Base-by-base conservation (phyloP, 768 basidiomycete genomes). In the Lyophyllum decastes region DNA sequence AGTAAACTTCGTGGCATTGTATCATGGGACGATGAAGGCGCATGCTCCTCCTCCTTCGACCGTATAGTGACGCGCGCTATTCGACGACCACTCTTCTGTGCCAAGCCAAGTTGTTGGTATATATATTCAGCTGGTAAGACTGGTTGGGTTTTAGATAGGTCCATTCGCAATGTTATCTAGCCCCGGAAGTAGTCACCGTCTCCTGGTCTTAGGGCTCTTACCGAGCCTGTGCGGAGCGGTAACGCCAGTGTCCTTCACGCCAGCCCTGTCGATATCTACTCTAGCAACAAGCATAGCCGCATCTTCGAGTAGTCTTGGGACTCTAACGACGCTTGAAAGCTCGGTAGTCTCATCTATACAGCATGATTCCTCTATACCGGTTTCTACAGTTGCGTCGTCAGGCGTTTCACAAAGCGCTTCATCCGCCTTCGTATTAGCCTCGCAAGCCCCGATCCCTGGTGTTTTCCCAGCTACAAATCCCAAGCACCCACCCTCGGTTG, bases 401-500 rank as follows among this genome's bases (percentile, higher is more conserved):
- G 54, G 49, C 17, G 57, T 33, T 40, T 12, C 12, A 5, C 53
- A 33, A 35, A 55, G 56, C 41, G 51, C 53, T 4, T 78, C 78
- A 65, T 61, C 69, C 2, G 72, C 76, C 8, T 78, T 71, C 62
- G 75, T 78, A 1, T 70, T 72, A 22, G 80, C 82, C n/a, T 75
- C 76, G 1, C 72, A 76, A 22, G 62, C 69, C 0, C 76, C 83
- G 7, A 68, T 80, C 34, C 72, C 80, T 4, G 79, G 78, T 1
- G 57, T 80, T 7, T 84, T 80, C 61, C 77, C 79, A 1, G 67
- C 65, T 2, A 75, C 74, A 4, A 76, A 80, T 49, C 83, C 82
- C 1, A 64, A 71, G 22, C 59, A 71, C 30, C 83, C 83, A 2
- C 83, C 83, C 0, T 66, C 80, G 0, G 74, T 74, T 14, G 69